Conservation (phyloP, 2,329 filamentous ascomycete species). For the Aspergillus aculeatinus region DNA sequence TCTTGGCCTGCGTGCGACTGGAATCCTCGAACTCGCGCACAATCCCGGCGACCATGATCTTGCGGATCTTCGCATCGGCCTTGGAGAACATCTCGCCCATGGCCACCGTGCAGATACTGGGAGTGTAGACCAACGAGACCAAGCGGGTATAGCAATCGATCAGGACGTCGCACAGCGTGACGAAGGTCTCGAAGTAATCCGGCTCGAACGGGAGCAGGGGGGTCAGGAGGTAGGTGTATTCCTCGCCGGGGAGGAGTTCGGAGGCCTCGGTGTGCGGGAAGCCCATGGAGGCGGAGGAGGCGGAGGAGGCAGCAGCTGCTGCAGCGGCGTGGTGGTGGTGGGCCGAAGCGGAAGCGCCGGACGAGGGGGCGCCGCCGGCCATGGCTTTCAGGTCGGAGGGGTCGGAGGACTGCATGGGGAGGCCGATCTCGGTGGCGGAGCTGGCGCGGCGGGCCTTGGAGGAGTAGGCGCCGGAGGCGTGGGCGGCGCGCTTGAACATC, state of each 20-base stretch:
- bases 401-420: slow-evolving; percentile 52
- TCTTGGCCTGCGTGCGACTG: slow-evolving; percentile 71
- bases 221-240: slow-evolving; percentile 87
- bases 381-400: slow-evolving; percentile 49
- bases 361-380: slow-evolving; percentile 39
- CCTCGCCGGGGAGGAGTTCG: slow-evolving; percentile 75
- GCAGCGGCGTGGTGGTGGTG: slow-evolving; percentile 38
- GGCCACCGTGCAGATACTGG: slow-evolving; percentile 66
- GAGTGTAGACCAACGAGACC: slow-evolving; percentile 70
- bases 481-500: slow-evolving; percentile 71
- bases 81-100: slow-evolving; percentile 88
- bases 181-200: slow-evolving; percentile 95
- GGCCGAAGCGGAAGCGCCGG: slow-evolving; percentile 39
- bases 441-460: slow-evolving; percentile 58
- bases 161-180: slow-evolving; percentile 89
- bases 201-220: slow-evolving; percentile 92
- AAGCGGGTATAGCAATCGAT: slow-evolving; percentile 88
- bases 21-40: slow-evolving; percentile 92
- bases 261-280: slow-evolving; percentile 50
- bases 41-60: slow-evolving; percentile 82
- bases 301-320: slow-evolving; percentile 39
- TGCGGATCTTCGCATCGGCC: slow-evolving; percentile 79
- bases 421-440: slow-evolving; percentile 60
- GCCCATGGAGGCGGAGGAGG: slow-evolving; percentile 40
- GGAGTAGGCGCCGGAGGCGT: slow-evolving; percentile 41